phyloP scores from a whole-genome alignment of 2,329 filamentous ascomycete genomes.

The Colletotrichum sp. region DNA sequence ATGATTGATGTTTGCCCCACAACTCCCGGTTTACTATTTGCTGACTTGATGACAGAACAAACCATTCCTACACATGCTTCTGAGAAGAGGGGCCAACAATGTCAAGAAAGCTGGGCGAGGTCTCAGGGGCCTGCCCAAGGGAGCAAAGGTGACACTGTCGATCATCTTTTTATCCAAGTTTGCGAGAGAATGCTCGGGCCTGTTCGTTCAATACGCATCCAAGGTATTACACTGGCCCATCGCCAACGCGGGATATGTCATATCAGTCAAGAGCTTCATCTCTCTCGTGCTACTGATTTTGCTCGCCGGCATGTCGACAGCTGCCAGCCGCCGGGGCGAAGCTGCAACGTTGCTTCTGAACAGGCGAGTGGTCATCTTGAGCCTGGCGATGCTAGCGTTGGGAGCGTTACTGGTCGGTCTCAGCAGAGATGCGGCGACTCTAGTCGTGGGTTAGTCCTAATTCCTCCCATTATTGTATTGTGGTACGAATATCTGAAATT shows the following conservation, averaged over 20 bases:
- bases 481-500: rapidly evolving
- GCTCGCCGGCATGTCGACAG: neutral
- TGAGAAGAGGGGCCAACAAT: neutral
- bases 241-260: neutral
- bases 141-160: neutral
- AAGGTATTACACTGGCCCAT: neutral
- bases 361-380: neutral
- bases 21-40: rapidly evolving
- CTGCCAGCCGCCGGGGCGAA: neutral
- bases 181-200: neutral
- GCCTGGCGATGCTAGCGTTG: neutral
- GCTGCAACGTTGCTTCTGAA: neutral
- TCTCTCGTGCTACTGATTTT: neutral
- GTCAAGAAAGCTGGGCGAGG: neutral
- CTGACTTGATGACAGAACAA: neutral
- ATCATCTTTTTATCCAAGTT: neutral
- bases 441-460: neutral
- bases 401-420: neutral
- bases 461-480: neutral
- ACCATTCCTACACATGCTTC: neutral
- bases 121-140: neutral
- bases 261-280: neutral
- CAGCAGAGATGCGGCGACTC: neutral
- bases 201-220: neutral
- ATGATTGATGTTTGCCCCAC: neutral